Evolutionary conservation across 2,329 filamentous ascomycete genomes (phyloP).

Genomic region (Byssoonygena ceratinophila): DNA sequence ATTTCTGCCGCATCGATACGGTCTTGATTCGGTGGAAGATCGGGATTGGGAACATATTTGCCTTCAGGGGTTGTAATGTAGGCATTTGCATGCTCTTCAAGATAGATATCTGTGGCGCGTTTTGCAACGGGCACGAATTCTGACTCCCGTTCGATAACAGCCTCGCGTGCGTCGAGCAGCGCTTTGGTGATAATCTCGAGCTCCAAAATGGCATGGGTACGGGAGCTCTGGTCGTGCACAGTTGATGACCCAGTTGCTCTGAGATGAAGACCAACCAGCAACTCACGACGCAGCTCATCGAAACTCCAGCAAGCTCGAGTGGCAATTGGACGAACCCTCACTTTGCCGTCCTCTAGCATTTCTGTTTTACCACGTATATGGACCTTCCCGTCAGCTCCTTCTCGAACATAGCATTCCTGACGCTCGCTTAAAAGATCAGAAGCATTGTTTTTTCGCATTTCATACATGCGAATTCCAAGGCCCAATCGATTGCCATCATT

Average conservation of each 20-base stretch:
- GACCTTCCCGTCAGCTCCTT: conserved; percentile 33
- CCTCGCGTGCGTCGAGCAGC: conserved; percentile 31
- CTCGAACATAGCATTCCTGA: conserved; percentile 33
- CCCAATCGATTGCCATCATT: conserved; percentile 21
- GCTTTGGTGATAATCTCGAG: conserved; percentile 34
- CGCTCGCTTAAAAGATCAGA: conserved; percentile 35
- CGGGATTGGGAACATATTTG: conserved; percentile 28
- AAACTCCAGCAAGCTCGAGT: conserved; percentile 30
- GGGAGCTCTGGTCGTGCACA: conserved; percentile 38
- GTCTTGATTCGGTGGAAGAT: conserved; percentile 28
- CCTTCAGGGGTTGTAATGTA: conserved; percentile 26
- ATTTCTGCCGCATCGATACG: conserved; percentile 34
- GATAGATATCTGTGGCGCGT: conserved; percentile 32
- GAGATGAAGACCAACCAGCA: conserved; percentile 25
- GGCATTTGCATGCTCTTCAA: conserved; percentile 31
- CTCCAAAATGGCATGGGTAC: conserved; percentile 38
- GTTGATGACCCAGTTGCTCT: conserved; percentile 32
- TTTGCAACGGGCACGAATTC: conserved; percentile 40
- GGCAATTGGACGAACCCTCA: conserved; percentile 34
- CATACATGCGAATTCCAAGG: conserved; percentile 34
- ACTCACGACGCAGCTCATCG: conserved; percentile 23
- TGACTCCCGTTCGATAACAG: conserved; percentile 34
- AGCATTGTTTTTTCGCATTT: conserved; percentile 35
- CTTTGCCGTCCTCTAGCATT: conserved; percentile 31
- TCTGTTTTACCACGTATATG: conserved; percentile 38